Evolutionary conservation across 2,329 filamentous ascomycete species (phyloP), one percentile per base, ranked within the genome.

Genomic region (Trichoderma sp.): DNA sequence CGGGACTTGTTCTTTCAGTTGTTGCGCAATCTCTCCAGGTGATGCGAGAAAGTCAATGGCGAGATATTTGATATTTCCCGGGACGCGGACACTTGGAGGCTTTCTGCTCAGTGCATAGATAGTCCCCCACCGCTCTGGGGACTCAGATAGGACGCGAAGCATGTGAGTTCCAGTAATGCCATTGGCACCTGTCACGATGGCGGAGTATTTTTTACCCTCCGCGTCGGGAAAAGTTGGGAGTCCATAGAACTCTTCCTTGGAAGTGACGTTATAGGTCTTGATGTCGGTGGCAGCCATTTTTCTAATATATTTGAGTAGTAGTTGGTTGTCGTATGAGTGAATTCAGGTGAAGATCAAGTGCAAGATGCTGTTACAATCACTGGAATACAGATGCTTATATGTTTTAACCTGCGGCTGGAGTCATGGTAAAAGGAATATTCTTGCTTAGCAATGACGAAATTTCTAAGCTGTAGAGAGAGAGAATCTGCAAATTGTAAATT

Each of bases 151-250:
- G 2, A 69, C 61, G 19, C 45, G 35, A 12, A 69, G 22, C 35
- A 70, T 67, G 42, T 57, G 48, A 5, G 25, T 29, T 2, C 69
- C 69, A 34, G 67, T 50, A 17, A 70, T 63, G 15, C 69, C 69
- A 42, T 67, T 70, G n/a, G 69, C 69, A 1, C 69, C 69, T 1
- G 69, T 70, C 6, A 70, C 53, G 2, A 70, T 58, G 19, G 67
- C 69, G 53, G 67, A 67, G 13, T 69, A 64, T 8, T 56, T 56
- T 37, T 64, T 48, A 9, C 59, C 37, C 4, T 69, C 35, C 2
- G 13, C 39, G 17, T 67, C 42, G 15, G 54, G 39, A 12, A 67
- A 67, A 10, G 48, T 61, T n/a, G 64, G 64, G 2, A 67, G 45
- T 17, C 64, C 64, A n/a, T 67, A 48, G 15, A 45, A 66, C 7